Evolutionary conservation across 2,329 filamentous ascomycete genomes (phyloP).

Genomic region (Lachnellula hyalina): DNA sequence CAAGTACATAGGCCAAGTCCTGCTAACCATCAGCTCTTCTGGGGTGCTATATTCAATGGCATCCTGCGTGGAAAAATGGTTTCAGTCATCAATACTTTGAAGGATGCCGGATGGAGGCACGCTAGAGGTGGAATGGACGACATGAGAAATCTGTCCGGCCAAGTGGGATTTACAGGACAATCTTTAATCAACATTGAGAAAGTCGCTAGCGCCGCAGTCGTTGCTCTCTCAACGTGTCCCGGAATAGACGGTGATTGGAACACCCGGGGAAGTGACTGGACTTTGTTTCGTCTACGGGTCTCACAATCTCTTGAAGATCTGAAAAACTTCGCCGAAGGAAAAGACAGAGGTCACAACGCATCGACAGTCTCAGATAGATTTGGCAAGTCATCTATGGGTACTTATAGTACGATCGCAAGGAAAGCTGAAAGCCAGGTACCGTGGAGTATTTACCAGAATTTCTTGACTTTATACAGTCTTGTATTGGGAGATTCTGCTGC

Average conservation of each 20-base stretch:
- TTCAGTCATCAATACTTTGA: slow-evolving; percentile 63
- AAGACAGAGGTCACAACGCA: slow-evolving; percentile 41
- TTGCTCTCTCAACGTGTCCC: slow-evolving; percentile 69
- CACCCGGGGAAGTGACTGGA: slow-evolving; percentile 75
- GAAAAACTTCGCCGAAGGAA: slow-evolving; percentile 73
- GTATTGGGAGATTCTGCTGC: slow-evolving; percentile 70
- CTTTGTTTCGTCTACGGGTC: slow-evolving; percentile 72
- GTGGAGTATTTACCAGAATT: slow-evolving; percentile 82
- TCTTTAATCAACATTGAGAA: slow-evolving; percentile 75
- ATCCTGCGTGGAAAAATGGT: slow-evolving; percentile 70
- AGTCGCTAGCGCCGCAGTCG: slow-evolving; percentile 62
- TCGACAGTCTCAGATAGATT: slow-evolving; percentile 38
- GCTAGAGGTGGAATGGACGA: slow-evolving; percentile 62
- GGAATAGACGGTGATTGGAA: slow-evolving; percentile 71
- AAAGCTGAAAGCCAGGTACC: slow-evolving; percentile 83
- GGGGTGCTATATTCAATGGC: slow-evolving; percentile 73
- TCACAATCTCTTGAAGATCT: slow-evolving; percentile 65
- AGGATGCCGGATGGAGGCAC: slow-evolving; percentile 71
- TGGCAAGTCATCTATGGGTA: slow-evolving; percentile 38
- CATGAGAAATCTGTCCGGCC: slow-evolving; percentile 53
- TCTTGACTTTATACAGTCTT: slow-evolving; percentile 76
- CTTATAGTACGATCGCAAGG: slow-evolving; percentile 60
- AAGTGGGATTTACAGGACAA: slow-evolving; percentile 56
- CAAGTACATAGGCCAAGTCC: slow-evolving; percentile 63
- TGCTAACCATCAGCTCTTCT: slow-evolving; percentile 72